phyloP scores from a whole-genome alignment of 2,329 filamentous ascomycete species.

The Mycosphaerella sp. region DNA sequence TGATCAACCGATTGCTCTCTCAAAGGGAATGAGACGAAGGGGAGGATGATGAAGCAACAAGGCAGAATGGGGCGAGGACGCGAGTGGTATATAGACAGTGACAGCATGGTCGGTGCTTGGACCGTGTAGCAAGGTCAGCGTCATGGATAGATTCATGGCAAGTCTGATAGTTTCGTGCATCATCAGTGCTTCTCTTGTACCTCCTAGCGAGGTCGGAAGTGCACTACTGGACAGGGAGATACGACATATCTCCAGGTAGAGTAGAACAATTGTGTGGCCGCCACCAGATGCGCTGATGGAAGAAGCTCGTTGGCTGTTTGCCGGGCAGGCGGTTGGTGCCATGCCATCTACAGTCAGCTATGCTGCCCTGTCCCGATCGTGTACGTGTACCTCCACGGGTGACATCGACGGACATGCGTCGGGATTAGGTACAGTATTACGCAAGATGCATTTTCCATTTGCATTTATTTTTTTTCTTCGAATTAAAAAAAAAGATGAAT shows the following conservation, averaged over 20 bases:
- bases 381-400: too few relatives aligned
- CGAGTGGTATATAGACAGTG: neutral
- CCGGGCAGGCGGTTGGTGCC: neutral
- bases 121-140: neutral
- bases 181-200: too few relatives aligned
- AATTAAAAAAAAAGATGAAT: too few relatives aligned
- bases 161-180: neutral
- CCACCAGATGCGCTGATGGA: neutral
- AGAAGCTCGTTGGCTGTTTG: neutral
- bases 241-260: too few relatives aligned
- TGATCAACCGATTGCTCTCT: neutral
- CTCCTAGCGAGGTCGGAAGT: neutral
- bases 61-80: neutral
- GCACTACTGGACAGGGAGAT: neutral
- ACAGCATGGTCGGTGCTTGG: neutral
- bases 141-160: neutral
- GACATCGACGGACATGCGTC: too few relatives aligned
- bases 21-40: neutral
- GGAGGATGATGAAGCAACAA: neutral
- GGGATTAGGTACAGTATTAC: too few relatives aligned
- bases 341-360: too few relatives aligned
- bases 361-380: too few relatives aligned
- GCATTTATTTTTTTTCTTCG: too few relatives aligned
- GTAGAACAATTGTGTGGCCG: too few relatives aligned
- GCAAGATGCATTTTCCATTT: too few relatives aligned